Evolutionary conservation across 495 filamentous ascomycete species (phyloP), one percentile per base, ranked within the genome.

Genomic region (Aspergillus leporis): DNA sequence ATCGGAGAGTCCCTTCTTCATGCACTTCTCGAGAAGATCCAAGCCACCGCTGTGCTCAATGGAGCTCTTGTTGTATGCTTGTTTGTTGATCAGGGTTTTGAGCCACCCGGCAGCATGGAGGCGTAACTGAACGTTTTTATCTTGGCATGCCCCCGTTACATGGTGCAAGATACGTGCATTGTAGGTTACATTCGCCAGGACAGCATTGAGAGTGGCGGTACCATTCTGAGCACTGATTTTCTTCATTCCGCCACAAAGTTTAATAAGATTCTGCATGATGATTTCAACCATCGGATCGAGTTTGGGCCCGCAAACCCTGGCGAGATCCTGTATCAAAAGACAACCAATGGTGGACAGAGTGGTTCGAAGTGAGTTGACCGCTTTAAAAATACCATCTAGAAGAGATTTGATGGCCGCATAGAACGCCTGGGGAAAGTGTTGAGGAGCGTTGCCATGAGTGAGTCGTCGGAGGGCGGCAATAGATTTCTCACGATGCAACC

Each of bases 281-380:
- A 97, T 83, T 66, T 98, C 94, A 21, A 94, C 87, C 86, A 95
- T 92, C 1, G 88, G 79, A 64, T 98, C 94, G 46, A 98, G 82
- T 56, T 80, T 88, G 0, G 92, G 80, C 2, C 92, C 91, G 45
- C 87, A 86, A 18, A 80, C 83, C 57, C 78, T 85, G 12, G 91
- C 93, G 22, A 97, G 73, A 43, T 98, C 94, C 66, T 97, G 92
- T 41, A 98, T 80, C 43, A 96, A 74, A 55, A 84, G 86, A 66
- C 91, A 94, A 9, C 89, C 92, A 64, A 89, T 89, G 28, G 90
- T 92, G 3, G 89, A 93, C 49, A 96, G 77, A 45, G 91, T 98
- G 1, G 95, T 98, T 60, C 95, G 81, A 36, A 98, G 78, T 1
- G 94, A 96, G 67, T 84, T 89, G 45, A 90, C 84, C 7, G 87